These are phyloP conservation scores for Pichia sp. DNA, from an alignment of 1,139 yeast species.

Conservation along the genomic window DNA sequence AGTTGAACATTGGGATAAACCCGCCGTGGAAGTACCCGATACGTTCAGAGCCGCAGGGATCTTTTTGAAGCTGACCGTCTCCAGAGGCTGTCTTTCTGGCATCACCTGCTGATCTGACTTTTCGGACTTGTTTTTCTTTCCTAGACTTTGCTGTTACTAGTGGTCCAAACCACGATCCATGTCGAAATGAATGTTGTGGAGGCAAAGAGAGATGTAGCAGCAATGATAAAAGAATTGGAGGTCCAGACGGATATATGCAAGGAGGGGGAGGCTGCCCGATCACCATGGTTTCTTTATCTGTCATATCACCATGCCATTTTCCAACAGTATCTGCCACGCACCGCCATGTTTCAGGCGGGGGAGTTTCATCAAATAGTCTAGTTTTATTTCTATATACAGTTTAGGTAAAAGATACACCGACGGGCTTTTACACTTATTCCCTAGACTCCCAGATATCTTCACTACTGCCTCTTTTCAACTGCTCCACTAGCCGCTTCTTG, in stretches of 20 bases:
- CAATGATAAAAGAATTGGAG: neutral
- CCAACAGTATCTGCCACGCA: neutral
- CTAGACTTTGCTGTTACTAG: neutral
- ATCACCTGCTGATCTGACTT: neutral
- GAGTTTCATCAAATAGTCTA: neutral
- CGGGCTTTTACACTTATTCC: slow-evolving; percentile 6
- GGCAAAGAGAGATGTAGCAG: neutral
- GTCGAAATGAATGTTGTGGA: too few relatives aligned
- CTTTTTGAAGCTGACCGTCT: slow-evolving; percentile 9
- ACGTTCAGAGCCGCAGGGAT: slow-evolving; percentile 11
- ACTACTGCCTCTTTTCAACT: slow-evolving; percentile 62
- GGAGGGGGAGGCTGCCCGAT: neutral
- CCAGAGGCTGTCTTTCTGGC: neutral
- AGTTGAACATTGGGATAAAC: slow-evolving; percentile 9
- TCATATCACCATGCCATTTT: neutral
- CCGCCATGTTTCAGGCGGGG: slow-evolving; percentile 8
- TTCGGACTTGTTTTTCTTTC: neutral
- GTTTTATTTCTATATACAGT: slow-evolving; percentile 3
- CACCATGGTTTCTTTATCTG: neutral
- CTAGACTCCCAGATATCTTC: slow-evolving; percentile 79
- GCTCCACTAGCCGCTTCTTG: slow-evolving; percentile 57
- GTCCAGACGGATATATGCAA: neutral
- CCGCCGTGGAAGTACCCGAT: slow-evolving; percentile 12
- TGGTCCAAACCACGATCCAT: too few relatives aligned
- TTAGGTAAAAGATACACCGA: neutral